phyloP scores from a whole-genome alignment of 345 rosid species.

The Brassica rapa region DNA sequence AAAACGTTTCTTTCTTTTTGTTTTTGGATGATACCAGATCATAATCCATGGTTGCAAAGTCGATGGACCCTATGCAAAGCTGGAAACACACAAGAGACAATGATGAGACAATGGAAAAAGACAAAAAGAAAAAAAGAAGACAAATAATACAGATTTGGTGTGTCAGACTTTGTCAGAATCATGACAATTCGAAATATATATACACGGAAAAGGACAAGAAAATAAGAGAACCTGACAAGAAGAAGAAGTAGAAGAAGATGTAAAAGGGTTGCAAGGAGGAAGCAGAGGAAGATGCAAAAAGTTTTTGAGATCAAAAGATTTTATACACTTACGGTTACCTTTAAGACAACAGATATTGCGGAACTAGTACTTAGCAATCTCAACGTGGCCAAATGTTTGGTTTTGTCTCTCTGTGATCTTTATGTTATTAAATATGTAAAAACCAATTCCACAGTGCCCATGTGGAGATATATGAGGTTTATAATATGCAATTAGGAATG shows the following conservation, averaged over 20 bases:
- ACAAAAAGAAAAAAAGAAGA: neutral
- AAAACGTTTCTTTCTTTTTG: neutral
- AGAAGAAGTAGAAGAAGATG: slow-evolving; percentile 16
- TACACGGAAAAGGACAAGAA: slow-evolving; percentile 10
- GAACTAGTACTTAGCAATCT: slow-evolving; percentile 25
- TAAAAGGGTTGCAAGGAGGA: neutral
- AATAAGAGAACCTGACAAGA: slow-evolving; percentile 31
- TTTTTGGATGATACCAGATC: slow-evolving; percentile 32
- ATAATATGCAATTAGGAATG: neutral
- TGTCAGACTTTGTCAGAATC: slow-evolving; percentile 28
- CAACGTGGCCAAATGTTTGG: slow-evolving; percentile 41
- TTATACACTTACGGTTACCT: slow-evolving; percentile 32
- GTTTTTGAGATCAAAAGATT: slow-evolving; percentile 31
- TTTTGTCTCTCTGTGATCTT: slow-evolving; percentile 34
- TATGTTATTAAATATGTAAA: slow-evolving; percentile 17
- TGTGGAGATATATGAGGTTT: slow-evolving; percentile 28
- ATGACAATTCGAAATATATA: slow-evolving; percentile 9
- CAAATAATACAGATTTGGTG: slow-evolving; percentile 38
- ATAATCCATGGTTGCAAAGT: slow-evolving; percentile 37
- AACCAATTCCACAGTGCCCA: slow-evolving; percentile 33
- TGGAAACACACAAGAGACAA: slow-evolving; percentile 41
- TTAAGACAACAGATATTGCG: slow-evolving; percentile 30
- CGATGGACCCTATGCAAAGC: slow-evolving; percentile 33
- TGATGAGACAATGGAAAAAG: slow-evolving; percentile 32
- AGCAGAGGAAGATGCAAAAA: slow-evolving; percentile 8